A percentile compares a stretch with the other conserved stretches of the same genome.
These are phyloP conservation scores for Pisolithus sp. DNA, from an alignment of 768 basidiomycete species.

Conservation along the genomic window DNA sequence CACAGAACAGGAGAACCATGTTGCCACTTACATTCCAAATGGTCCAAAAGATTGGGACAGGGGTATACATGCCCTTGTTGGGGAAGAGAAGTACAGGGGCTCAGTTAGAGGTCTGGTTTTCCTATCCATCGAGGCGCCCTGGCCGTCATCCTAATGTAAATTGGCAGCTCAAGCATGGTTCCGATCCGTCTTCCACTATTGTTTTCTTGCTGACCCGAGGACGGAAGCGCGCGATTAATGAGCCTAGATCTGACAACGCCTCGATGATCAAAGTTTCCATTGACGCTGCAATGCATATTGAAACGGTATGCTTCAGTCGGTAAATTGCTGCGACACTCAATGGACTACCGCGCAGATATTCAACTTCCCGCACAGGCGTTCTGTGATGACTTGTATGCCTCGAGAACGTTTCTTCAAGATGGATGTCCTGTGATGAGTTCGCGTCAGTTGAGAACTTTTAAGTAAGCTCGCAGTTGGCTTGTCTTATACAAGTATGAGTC, in stretches of 20 bases:
- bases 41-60: conserved; percentile 28
- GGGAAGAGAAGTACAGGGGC: conserved; percentile 43
- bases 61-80: conserved; percentile 41
- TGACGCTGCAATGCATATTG: conserved; percentile 15
- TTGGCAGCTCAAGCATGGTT: conserved; percentile 13
- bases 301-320: conserved; percentile 9
- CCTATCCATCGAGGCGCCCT: not conserved
- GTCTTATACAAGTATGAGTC: no score
- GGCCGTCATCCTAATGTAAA: not conserved
- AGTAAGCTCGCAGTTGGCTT: no score
- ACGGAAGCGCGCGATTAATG: conserved; percentile 36
- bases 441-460: not conserved
- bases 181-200: conserved; percentile 33
- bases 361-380: conserved; percentile 23
- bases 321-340: no score
- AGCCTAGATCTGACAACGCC: conserved; percentile 33
- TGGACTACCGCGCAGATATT: conserved; percentile 12
- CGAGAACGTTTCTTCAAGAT: conserved; percentile 20
- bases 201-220: conserved; percentile 39
- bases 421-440: conserved; percentile 12
- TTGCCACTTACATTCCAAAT: conserved; percentile 20
- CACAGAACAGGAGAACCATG: conserved; percentile 12
- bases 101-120: conserved; percentile 32
- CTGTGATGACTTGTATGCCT: conserved; percentile 4
- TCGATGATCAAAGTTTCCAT: conserved; percentile 22